phyloP scores from a whole-genome alignment of 495 filamentous ascomycete genomes.

The Aspergillus nanangensis region DNA sequence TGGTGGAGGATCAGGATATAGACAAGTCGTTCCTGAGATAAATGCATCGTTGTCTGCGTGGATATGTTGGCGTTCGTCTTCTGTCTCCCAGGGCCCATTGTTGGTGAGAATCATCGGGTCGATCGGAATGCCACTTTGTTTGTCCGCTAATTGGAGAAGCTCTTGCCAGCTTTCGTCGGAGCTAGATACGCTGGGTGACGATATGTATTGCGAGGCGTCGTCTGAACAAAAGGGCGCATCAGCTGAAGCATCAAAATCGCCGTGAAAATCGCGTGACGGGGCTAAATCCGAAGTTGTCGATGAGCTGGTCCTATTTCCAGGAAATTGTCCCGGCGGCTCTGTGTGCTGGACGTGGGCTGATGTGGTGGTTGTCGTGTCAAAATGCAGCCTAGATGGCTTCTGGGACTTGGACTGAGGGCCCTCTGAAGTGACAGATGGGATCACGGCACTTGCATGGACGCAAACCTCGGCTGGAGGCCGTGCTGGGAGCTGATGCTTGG shows the following conservation, averaged over 20 bases:
- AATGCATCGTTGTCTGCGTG: constrained; percentile 1
- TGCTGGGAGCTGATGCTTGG: constrained; percentile 16
- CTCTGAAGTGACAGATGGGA: background rate
- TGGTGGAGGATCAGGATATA: constrained; percentile 15
- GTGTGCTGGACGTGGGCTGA: background rate
- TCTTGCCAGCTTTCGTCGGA: constrained; percentile 10
- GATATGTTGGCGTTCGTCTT: background rate
- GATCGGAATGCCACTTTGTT: constrained; percentile 14
- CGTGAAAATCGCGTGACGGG: constrained; percentile 3
- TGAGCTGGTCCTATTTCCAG: background rate
- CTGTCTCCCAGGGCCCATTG: constrained; percentile 3
- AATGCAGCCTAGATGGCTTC: background rate
- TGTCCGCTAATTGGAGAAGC: constrained; percentile 5
- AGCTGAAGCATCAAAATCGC: constrained; percentile 4
- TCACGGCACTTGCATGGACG: constrained; percentile 9
- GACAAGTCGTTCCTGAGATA: constrained; percentile 4
- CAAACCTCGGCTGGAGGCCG: constrained; percentile 16
- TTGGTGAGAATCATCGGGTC: constrained; percentile 16
- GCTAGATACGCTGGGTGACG: constrained; percentile 16
- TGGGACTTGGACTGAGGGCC: constrained; percentile 1
- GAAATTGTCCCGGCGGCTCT: background rate
- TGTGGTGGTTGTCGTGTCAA: background rate
- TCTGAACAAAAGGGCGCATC: constrained; percentile 10
- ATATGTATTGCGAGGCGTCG: constrained; percentile 4
- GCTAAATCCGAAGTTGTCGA: background rate